Percentiles rank a stretch among this genome's conserved stretches.
phyloP scores from a whole-genome alignment of 306 rosid species.

The Trifolium subterraneum region DNA sequence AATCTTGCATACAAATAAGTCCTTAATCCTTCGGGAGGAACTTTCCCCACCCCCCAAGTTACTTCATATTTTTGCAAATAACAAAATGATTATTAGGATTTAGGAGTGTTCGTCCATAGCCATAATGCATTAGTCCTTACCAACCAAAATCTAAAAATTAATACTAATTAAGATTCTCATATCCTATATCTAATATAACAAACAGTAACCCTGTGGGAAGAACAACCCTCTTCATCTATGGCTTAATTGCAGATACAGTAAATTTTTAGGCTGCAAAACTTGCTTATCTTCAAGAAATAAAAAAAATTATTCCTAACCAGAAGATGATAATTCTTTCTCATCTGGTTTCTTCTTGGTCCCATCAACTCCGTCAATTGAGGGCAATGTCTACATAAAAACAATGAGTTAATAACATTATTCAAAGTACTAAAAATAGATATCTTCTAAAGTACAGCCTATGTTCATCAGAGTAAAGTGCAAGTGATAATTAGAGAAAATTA shows the following conservation, averaged over 20 bases:
- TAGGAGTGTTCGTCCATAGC: neutral
- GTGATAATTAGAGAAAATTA: constrained; percentile 31
- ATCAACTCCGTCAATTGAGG: constrained; percentile 48
- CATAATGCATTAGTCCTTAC: constrained; percentile 20
- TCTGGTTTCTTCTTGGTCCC: constrained; percentile 41
- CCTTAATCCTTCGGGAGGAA: neutral
- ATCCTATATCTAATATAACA: constrained; percentile 1
- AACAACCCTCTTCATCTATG: constrained; percentile 16
- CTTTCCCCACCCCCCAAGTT: too few species aligned
- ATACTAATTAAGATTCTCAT: neutral
- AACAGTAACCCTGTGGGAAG: constrained; percentile 5
- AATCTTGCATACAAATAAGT: neutral
- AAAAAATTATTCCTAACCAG: constrained; percentile 14
- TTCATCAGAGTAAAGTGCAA: neutral
- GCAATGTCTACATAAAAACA: constrained; percentile 47
- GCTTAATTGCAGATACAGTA: constrained; percentile 3
- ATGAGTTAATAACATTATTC: constrained; percentile 20
- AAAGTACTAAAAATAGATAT: neutral
- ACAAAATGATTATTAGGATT: neutral
- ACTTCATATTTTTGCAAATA: too few species aligned
- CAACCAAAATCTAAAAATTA: constrained; percentile 10
- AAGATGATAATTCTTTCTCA: constrained; percentile 37
- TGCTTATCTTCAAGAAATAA: neutral
- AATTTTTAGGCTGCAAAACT: constrained; percentile 6
- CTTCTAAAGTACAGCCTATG: constrained; percentile 3